Evolutionary conservation across 2,329 filamentous ascomycete species (phyloP).

Genomic region (Rasamsonia emersonii): DNA sequence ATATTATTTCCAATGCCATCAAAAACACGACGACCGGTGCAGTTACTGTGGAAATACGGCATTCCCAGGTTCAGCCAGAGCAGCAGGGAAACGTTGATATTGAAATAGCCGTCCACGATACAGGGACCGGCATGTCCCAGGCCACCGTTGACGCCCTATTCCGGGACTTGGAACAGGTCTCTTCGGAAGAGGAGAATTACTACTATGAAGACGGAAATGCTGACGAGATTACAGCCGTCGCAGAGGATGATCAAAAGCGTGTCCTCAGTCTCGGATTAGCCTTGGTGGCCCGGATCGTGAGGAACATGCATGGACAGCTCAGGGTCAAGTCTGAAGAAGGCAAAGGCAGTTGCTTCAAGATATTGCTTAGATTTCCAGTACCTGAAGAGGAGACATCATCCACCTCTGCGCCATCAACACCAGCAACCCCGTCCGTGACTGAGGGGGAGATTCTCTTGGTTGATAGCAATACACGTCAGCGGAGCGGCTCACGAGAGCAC

Average conservation of each 20-base stretch:
- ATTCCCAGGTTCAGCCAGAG: conserved; percentile 33
- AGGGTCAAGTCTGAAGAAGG: conserved; percentile 75
- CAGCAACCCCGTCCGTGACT: conserved; percentile 16
- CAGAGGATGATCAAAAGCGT: conserved; percentile 24
- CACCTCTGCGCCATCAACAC: conserved; percentile 21
- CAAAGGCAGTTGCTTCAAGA: conserved; percentile 72
- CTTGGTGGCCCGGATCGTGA: conserved; percentile 73
- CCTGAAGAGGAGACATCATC: conserved; percentile 32
- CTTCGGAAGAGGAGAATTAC: conserved; percentile 43
- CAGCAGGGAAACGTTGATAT: conserved; percentile 52
- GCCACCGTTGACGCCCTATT: conserved; percentile 53
- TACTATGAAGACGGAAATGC: conserved; percentile 20
- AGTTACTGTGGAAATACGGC: conserved; percentile 62
- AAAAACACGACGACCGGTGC: conserved; percentile 63
- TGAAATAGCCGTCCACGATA: conserved; percentile 68
- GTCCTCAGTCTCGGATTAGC: conserved; percentile 76
- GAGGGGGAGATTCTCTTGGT: conserved; percentile 33
- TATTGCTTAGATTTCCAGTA: conserved; percentile 67
- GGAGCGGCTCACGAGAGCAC: conserved; percentile 10
- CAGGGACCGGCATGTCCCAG: conserved; percentile 56
- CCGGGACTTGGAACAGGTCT: conserved; percentile 58
- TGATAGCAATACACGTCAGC: conserved; percentile 14
- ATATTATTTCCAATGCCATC: conserved; percentile 76
- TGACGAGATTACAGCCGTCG: conserved; percentile 23
- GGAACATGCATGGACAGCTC: conserved; percentile 86